Base-by-base conservation (phyloP, 2,329 filamentous ascomycete genomes). In the Apiospora koreana region DNA sequence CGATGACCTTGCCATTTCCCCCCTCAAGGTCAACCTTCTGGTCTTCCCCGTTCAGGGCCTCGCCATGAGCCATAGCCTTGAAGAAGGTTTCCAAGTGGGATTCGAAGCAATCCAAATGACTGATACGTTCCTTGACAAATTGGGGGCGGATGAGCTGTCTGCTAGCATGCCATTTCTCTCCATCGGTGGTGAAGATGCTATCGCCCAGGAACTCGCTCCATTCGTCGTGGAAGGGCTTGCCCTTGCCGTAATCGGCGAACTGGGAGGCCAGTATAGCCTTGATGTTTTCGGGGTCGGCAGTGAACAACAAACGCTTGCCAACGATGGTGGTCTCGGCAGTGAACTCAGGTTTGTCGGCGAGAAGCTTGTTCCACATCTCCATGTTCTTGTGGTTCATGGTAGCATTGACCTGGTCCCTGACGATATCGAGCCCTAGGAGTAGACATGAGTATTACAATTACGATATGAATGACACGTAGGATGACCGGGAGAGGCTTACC, bases 211-310 rank as follows among this genome's bases (percentile, higher is more conserved):
- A 97, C 18, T 90, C 88, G 70, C 88, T 86, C 92, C 92, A 97
- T 68, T 94, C 91, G 10, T 81, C 75, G 75, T 95, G 91, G 82
- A 97, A 97, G 28, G 85, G 81, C 72, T 89, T 82, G 8, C 94
- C 94, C 79, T 97, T 94, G 75, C 94, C 95, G 78, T 91, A 98
- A 77, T 97, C 93, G 50, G 83, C 82, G 77, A 98, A 98, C 77
- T 97, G 94, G 1, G 92, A 92, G 0, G 94, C 93, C n/a, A 98
- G 85, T 28, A 98, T 87, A 7, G 95, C 93, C 80, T 97, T 97
- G 83, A 97, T 92, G 78, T 97, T 97, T 77, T 97, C 94, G 0
- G 93, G 92, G 74, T 97, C 94, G 6, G 88, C 88, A 0, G 95
- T 97, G 77, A 96, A 86, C 71, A 97, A 80, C 28, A 92, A 80